Base-by-base conservation (phyloP, 2,329 filamentous ascomycete species). In the Neofusicoccum kwambonambiense region DNA sequence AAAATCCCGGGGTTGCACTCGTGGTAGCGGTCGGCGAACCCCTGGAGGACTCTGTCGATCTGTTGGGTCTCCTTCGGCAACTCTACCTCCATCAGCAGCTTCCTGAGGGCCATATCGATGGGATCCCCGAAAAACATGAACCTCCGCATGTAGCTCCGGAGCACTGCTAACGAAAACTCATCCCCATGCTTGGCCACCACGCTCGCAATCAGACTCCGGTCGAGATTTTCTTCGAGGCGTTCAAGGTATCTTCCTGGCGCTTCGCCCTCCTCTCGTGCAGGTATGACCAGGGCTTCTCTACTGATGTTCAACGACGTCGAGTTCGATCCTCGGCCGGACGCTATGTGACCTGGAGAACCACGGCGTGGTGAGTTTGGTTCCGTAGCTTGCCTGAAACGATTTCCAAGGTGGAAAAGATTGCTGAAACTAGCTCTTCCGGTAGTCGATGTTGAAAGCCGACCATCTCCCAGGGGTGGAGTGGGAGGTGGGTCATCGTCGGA, bases 1-100 rank as follows among this genome's bases (percentile, higher is more conserved):
- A 96, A 99, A 66, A 99, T 96, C 44, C 95, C 94, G 2, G 95
- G 95, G 71, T 99, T 99, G 79, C 95, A 99, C 77, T 99, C 95
- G 74, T 98, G 92, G 76, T 99, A 99, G 65, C 95, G 87, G 75
- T 99, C 95, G 0, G 95, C 92, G 78, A 99, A 98, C 2, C 93
- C 90, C 75, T 97, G 92, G 41, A 99, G 81, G 64, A 95, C 95
- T 61, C 95, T 87, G 77, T 99, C 95, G 68, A 99, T 98, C 72
- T 99, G 95, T 77, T 99, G 95, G 0, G 95, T 98, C 79, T 99
- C 95, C 71, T 96, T 97, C 3, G 95, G 95, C 37, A 99, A 80
- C 76, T 98, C 94, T 3, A 95, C 93, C 74, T 97, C 93, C 91
- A 98, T 97, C 64, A 99, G 83, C 56, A 99, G 84, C 76, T 98